phyloP scores from a whole-genome alignment of 106 monocot species.

The Dendrobium chrysotoxum region DNA sequence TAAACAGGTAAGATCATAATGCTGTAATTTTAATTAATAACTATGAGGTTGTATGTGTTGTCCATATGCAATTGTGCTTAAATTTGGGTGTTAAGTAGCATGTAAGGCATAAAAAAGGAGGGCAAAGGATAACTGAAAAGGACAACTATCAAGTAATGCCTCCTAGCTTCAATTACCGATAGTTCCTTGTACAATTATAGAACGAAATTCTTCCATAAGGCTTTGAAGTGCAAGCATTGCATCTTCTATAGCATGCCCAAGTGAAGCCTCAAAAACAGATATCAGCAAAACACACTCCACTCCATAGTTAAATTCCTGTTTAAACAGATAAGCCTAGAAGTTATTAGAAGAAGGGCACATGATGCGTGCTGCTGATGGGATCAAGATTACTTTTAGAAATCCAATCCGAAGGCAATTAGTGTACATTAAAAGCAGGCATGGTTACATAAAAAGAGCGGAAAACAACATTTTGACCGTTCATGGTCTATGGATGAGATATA shows the following conservation, averaged over 20 bases:
- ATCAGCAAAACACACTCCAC: slow-evolving; percentile 74
- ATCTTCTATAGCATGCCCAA: slow-evolving; percentile 47
- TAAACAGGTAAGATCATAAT: background rate
- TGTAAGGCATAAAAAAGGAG: background rate
- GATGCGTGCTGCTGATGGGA: too few species aligned
- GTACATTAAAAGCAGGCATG: too few species aligned
- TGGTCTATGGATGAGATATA: background rate
- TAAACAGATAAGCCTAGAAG: background rate
- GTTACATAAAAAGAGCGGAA: too few species aligned
- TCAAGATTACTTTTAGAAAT: too few species aligned
- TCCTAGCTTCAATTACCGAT: slow-evolving; percentile 29
- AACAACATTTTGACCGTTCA: too few species aligned
- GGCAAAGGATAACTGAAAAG: too few species aligned
- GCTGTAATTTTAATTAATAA: background rate
- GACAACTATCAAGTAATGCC: too few species aligned
- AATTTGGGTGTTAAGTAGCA: background rate
- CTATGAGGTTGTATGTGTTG: background rate
- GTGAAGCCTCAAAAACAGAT: slow-evolving; percentile 34
- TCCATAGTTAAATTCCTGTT: slow-evolving; percentile 82
- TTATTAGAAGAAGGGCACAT: too few species aligned
- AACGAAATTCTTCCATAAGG: slow-evolving; percentile 36
- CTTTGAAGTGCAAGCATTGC: slow-evolving; percentile 43
- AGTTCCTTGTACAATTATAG: slow-evolving; percentile 74
- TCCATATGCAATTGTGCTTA: background rate
- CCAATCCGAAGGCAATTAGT: too few species aligned